phyloP scores from a whole-genome alignment of 2,329 filamentous ascomycete species.

The Rhinocladiella similis region DNA sequence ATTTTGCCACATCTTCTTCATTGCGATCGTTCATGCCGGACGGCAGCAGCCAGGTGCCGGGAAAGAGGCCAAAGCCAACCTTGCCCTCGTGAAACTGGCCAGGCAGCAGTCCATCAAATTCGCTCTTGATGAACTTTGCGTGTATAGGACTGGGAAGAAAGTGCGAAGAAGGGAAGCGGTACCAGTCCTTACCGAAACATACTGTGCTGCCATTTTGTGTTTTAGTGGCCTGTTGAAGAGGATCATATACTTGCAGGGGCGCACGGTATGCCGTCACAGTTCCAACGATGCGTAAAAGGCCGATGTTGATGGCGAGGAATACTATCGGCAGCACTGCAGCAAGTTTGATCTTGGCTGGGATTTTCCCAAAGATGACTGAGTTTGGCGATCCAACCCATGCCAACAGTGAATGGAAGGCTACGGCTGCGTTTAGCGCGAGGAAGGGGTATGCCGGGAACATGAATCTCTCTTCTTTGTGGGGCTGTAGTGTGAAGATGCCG shows the following conservation, averaged over 20 bases:
- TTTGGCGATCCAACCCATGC: conserved; percentile 71
- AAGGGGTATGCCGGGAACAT: conserved; percentile 98
- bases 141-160: conserved; percentile 80
- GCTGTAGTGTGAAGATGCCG: conserved; percentile 83
- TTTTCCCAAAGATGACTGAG: conserved; percentile 67
- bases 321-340: conserved; percentile 37
- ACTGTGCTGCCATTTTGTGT: conserved; percentile 66
- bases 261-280: conserved; percentile 81
- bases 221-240: conserved; percentile 50
- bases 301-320: conserved; percentile 65
- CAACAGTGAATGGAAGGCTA: conserved; percentile 79
- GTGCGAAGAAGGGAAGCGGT: conserved; percentile 92
- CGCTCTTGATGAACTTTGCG: conserved; percentile 86
- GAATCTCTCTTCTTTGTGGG: conserved; percentile 97
- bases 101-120: conserved; percentile 84
- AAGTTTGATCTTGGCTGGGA: conserved; percentile 76
- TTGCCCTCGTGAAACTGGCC: conserved; percentile 82
- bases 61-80: conserved; percentile 69
- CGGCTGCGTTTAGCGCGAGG: conserved; percentile 81
- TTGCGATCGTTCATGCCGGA: conserved; percentile 91
- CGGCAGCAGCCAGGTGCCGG: conserved; percentile 81
- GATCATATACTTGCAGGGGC: conserved; percentile 64
- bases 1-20: conserved; percentile 81
- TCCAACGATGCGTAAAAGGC: conserved; percentile 72
- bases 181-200: conserved; percentile 97